Evolutionary conservation across 2,329 filamentous ascomycete species (phyloP).

Genomic region (Ceratocystis eucalypticola): DNA sequence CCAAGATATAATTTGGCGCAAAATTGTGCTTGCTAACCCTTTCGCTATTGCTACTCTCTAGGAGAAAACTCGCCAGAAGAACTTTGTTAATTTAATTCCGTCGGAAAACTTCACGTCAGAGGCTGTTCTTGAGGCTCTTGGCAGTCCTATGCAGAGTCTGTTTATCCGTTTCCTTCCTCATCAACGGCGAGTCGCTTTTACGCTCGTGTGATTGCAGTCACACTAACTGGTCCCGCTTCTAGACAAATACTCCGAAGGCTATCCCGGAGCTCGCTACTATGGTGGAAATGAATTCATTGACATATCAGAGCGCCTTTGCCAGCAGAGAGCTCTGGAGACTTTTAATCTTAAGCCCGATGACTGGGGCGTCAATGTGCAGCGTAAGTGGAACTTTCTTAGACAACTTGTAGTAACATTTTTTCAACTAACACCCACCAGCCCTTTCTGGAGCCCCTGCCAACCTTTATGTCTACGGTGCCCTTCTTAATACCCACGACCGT

Average conservation of each 20-base stretch:
- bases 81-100: constrained; percentile 95
- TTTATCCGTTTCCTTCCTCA: not conserved
- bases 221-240: constrained; percentile 19
- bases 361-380: constrained; percentile 95
- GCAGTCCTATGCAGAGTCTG: constrained; percentile 88
- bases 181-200: not conserved
- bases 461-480: constrained; percentile 85
- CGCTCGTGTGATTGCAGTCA: not conserved
- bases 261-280: constrained; percentile 91
- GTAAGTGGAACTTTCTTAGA: constrained; percentile 34
- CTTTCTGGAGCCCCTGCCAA: constrained; percentile 65
- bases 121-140: constrained; percentile 78
- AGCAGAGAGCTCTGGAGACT: constrained; percentile 75
- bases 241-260: constrained; percentile 98
- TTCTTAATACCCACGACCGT: constrained; percentile 84
- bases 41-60: constrained; percentile 26
- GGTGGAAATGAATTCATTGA: constrained; percentile 96
- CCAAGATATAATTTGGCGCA: constrained; percentile 8
- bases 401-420: not conserved
- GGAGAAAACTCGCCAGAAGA: constrained; percentile 93
- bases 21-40: not conserved
- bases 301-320: constrained; percentile 75
- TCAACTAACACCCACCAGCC: constrained; percentile 35
- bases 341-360: constrained; percentile 72
- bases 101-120: constrained; percentile 94